Conservation (phyloP, 495 filamentous ascomycete genomes). For the Aspergillus olivimuriae region DNA sequence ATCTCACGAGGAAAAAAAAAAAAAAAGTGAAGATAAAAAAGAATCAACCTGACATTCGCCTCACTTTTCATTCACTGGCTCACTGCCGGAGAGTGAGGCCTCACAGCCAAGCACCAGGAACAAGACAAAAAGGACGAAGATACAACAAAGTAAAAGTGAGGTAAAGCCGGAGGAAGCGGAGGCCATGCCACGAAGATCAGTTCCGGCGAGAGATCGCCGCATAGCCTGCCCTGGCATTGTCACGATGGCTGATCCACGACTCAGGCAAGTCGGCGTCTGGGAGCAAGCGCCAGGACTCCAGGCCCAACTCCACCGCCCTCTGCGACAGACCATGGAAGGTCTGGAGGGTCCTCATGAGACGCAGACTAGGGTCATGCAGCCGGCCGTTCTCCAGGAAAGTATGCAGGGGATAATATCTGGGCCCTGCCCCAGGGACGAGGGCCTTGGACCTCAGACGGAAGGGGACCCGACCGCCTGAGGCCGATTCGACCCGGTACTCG, state of each 20-base stretch:
- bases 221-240: not conserved
- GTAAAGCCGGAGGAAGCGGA: too few species aligned
- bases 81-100: too few species aligned
- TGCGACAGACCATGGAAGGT: conserved; percentile 2
- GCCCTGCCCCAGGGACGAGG: not conserved
- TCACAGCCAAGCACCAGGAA: too few species aligned
- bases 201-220: too few species aligned
- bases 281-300: not conserved
- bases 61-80: too few species aligned
- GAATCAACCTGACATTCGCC: too few species aligned
- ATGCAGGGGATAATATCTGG: conserved; percentile 1
- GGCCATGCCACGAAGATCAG: not conserved
- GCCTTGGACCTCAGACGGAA: not conserved
- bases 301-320: not conserved
- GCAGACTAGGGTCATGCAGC: not conserved
- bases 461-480: not conserved
- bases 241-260: not conserved
- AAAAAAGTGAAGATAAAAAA: too few species aligned
- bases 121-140: too few species aligned
- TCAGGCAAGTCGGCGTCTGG: not conserved
- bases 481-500: not conserved
- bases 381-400: conserved; percentile 1
- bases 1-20: too few species aligned
- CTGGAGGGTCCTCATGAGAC: not conserved
- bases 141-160: too few species aligned